Evolutionary conservation across 2,329 filamentous ascomycete genomes (phyloP), one percentile per base, ranked within the genome.

Genomic region (Penicillium concentricum): DNA sequence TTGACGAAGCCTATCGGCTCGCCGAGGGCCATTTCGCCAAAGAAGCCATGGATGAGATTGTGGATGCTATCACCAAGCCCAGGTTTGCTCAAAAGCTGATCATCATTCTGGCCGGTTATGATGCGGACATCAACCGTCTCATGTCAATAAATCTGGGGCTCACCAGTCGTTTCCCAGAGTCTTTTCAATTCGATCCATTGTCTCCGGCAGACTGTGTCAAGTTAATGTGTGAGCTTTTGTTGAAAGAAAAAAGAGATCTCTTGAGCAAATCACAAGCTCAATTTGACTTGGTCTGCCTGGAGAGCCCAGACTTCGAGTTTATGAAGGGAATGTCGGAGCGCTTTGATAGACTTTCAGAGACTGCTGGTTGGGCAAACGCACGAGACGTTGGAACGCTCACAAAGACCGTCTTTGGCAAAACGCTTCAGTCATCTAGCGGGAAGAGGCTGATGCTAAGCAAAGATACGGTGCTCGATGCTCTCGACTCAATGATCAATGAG

Each of bases 1-100:
- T 92, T 8, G 88, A 91, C 54, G 87, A 91, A 67, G 88, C 88
- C 0, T 91, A 91, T 61, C 80, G 87, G 0, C 79, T 91, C 0
- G 78, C 74, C 0, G 80, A 83, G 1, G 84, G 83, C 0, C 64
- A 67, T 0, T 91, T 84, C 61, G 85, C 83, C 0, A 80, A 82
- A 43, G 81, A 83, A 62, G 81, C 81, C 0, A 78, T 82, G 66
- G 78, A 82, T 39, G 79, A 83, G 63, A 61, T 83, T 2, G 80
- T 82, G 0, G 80, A 82, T 60, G 75, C 71, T 53, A 69, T 83
- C n/a, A 83, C 81, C 0, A 82, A 89, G 58, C 78, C 81, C 0
- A 79, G 75, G 37, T 90, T 84, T 66, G 72, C 76, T 2, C 76
- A 80, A 32, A 87, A 85, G 56, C 72, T 90, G 2, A 78, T 91